Evolutionary conservation across 805 yeast species (phyloP), one percentile per base, ranked within the genome.

Genomic region (Komagataella pseudopastoris): DNA sequence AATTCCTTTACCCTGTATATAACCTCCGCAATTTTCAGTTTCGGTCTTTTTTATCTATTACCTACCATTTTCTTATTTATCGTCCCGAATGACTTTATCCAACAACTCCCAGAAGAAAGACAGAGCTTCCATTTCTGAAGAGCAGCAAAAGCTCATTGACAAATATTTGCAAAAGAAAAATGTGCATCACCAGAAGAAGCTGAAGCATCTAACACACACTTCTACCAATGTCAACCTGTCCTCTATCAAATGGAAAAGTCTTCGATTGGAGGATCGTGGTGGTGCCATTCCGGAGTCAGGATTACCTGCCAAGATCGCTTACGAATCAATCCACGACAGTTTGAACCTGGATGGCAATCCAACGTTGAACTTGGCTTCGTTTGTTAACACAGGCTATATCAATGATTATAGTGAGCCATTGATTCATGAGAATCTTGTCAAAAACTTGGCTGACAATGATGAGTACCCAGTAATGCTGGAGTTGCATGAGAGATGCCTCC

Each of bases 401-500:
- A 79, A 79, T 51, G 76, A 71, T n/a, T 65, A 66, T 17, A 79
- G 83, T 3, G 66, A 67, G 17, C 70, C 71, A 56, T 73, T 89
- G 57, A 75, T 83, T 51, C 48, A 63, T 23, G 90, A 86, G 64
- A 89, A 89, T 64, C 59, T 88, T 54, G 82, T 86, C 58, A 89
- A 90, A 72, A 89, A 89, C 66, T 71, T 89, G 60, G 96, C 96
- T 6, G 97, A 89, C 66, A 83, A 84, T 59, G 96, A 90, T 63
- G 97, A 89, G 71, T 89, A 89, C 64, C 96, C 97, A 7, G 84
- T 89, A 49, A 65, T 89, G 64, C 71, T 86, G 59, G 91, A 84
- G 53, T 62, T 87, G 54, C 95, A 90, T 55, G 76, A 83, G 55
- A 77, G 96, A 58, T 88, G 96, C 67, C 78, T 89, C 53, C 77